Percentiles rank a stretch among this genome's conserved stretches.
Conservation (phyloP, 2,329 filamentous ascomycete species). For the Xenoacremonium recifei region DNA sequence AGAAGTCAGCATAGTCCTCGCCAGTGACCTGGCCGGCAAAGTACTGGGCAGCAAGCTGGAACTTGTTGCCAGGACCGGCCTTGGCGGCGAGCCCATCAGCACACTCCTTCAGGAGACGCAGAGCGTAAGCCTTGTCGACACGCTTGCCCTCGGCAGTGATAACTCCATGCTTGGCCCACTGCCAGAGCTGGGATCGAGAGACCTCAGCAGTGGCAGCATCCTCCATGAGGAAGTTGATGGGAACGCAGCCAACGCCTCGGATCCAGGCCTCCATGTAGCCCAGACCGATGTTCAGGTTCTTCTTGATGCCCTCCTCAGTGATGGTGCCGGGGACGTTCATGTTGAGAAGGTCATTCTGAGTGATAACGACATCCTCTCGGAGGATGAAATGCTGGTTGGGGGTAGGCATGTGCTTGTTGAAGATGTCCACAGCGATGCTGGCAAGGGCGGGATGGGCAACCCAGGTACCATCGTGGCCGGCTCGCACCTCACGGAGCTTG, state of each 20-base stretch:
- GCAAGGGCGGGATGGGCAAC: conserved; percentile 95
- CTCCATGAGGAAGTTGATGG: conserved; percentile 98
- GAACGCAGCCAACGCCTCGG: conserved; percentile 89
- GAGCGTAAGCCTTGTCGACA: conserved; percentile 88
- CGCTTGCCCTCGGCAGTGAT: conserved; percentile 84
- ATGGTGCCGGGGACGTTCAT: conserved; percentile 94
- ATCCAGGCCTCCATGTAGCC: conserved; percentile 99
- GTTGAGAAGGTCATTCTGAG: conserved; percentile 88
- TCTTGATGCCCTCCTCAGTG: conserved; percentile 92
- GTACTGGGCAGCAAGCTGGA: conserved; percentile 84
- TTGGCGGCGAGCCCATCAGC: conserved; percentile 71
- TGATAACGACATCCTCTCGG: conserved; percentile 84
- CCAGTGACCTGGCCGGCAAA: conserved; percentile 91
- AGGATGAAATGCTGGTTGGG: conserved; percentile 94
- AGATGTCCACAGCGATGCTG: conserved; percentile 82
- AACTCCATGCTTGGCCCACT: conserved; percentile 78
- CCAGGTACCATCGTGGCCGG: conserved; percentile 96
- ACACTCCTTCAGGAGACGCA: conserved; percentile 84
- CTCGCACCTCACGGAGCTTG: conserved; percentile 92
- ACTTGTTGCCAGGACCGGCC: conserved; percentile 88
- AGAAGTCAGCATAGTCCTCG: conserved; percentile 95
- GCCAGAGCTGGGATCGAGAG: conserved; percentile 91
- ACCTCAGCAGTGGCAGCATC: conserved; percentile 97
- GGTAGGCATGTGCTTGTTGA: conserved; percentile 98
- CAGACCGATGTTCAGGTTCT: conserved; percentile 96